Percentiles rank a stretch among this genome's conserved stretches.
These are phyloP conservation scores for Paramecium bursaria DNA, from an alignment of 73 alveolate species.

Conservation along the genomic window DNA sequence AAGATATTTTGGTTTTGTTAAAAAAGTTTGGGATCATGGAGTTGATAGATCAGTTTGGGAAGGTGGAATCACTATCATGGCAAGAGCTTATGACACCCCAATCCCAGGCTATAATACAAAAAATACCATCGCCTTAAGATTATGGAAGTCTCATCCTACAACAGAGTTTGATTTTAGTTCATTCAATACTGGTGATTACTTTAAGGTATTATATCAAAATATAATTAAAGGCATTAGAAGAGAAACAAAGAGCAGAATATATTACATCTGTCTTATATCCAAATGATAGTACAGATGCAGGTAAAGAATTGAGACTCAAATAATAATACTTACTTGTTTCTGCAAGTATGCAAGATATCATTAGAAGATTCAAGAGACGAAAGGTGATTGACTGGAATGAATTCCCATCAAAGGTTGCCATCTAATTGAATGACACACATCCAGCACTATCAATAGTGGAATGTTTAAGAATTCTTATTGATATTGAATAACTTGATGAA, in stretches of 20 bases:
- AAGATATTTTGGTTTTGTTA: slow-evolving; percentile 94
- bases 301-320: slow-evolving; percentile 98
- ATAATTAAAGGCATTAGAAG: slow-evolving; percentile 89
- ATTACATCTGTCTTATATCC: slow-evolving; percentile 75
- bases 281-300: slow-evolving; percentile 91
- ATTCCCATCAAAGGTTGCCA: slow-evolving; percentile 80
- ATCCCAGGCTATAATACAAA: slow-evolving; percentile 98
- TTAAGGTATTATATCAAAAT: no score
- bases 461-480: slow-evolving; percentile 83
- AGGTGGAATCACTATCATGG: slow-evolving; percentile 97
- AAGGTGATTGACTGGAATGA: slow-evolving; percentile 60
- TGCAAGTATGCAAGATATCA: slow-evolving; percentile 72
- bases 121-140: slow-evolving; percentile 96
- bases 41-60: slow-evolving; percentile 92
- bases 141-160: slow-evolving; percentile 94
- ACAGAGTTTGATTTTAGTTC: slow-evolving; percentile 91
- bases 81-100: slow-evolving; percentile 99
- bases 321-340: slow-evolving; percentile 92
- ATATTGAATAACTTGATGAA: slow-evolving; percentile 72
- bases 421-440: slow-evolving; percentile 92
- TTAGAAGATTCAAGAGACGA: slow-evolving; percentile 65
- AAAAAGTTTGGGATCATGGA: slow-evolving; percentile 75
- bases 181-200: slow-evolving; percentile 91
- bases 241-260: slow-evolving; percentile 70
- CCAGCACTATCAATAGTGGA: slow-evolving; percentile 93